These are phyloP conservation scores for Trichosporon sp. DNA, from an alignment of 1,284 basidiomycete species.

Conservation along the genomic window DNA sequence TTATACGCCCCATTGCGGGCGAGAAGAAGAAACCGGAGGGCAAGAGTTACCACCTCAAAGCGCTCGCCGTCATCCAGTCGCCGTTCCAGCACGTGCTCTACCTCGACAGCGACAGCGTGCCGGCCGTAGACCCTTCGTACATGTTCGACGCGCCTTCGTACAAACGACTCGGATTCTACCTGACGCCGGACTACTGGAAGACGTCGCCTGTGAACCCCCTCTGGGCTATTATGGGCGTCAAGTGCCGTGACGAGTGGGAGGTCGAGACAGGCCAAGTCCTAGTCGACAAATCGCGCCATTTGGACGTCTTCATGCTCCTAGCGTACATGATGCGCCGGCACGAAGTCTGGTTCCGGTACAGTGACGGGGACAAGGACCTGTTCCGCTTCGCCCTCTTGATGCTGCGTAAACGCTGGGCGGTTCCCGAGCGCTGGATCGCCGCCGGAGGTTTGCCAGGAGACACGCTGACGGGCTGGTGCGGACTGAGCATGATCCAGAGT, in stretches of 20 bases:
- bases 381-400: constrained; percentile 51
- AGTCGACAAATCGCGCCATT: constrained; percentile 50
- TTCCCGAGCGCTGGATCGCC: constrained; percentile 51
- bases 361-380: constrained; percentile 53
- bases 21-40: constrained; percentile 41
- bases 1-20: constrained; percentile 42
- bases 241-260: constrained; percentile 53
- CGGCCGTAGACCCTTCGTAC: constrained; percentile 45
- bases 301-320: constrained; percentile 49
- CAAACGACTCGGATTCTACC: constrained; percentile 42
- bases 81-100: constrained; percentile 51
- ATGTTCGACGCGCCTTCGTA: constrained; percentile 50
- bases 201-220: constrained; percentile 48
- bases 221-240: constrained; percentile 51
- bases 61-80: constrained; percentile 48
- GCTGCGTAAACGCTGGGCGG: constrained; percentile 52
- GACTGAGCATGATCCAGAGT: constrained; percentile 52
- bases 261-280: constrained; percentile 52
- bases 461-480: constrained; percentile 43
- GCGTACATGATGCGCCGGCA: constrained; percentile 50
- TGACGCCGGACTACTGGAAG: constrained; percentile 48
- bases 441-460: constrained; percentile 45
- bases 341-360: constrained; percentile 50
- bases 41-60: constrained; percentile 52
- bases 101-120: constrained; percentile 50